A percentile compares a stretch with the other conserved stretches of the same genome.
Evolutionary conservation across 495 filamentous ascomycete genomes (phyloP).

Genomic region (Penicillium tannophilum): DNA sequence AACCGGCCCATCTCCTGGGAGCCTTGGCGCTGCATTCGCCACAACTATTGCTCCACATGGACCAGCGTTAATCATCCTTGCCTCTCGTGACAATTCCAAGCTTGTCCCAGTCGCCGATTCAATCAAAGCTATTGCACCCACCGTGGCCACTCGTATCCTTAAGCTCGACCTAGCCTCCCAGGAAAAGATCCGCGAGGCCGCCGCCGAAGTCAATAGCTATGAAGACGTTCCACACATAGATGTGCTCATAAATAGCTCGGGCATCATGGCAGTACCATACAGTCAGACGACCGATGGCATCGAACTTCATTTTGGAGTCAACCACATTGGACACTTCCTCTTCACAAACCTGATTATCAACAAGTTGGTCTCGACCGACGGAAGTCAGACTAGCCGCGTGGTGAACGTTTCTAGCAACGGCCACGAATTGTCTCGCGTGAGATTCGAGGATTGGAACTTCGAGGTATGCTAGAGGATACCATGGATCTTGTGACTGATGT

Average conservation of each 20-base stretch:
- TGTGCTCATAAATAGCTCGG: constrained; percentile 73
- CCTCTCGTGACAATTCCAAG: constrained; percentile 48
- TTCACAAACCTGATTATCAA: constrained; percentile 58
- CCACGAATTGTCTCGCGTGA: constrained; percentile 44
- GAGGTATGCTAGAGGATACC: constrained; percentile 19
- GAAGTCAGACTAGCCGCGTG: constrained; percentile 19
- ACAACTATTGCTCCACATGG: constrained; percentile 49
- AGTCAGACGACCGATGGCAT: constrained; percentile 40
- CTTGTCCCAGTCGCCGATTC: constrained; percentile 35
- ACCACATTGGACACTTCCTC: constrained; percentile 61
- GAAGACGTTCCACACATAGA: constrained; percentile 56
- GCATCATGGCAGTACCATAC: constrained; percentile 57
- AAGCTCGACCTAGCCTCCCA: constrained; percentile 46
- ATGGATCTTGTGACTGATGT: not conserved
- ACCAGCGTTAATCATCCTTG: constrained; percentile 56
- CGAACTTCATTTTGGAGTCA: constrained; percentile 58
- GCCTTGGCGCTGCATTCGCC: constrained; percentile 51
- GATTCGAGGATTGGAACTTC: constrained; percentile 61
- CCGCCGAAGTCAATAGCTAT: constrained; percentile 46
- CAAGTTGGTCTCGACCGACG: constrained; percentile 35
- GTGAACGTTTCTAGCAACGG: constrained; percentile 41
- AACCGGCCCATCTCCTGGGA: constrained; percentile 51
- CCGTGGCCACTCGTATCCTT: constrained; percentile 36
- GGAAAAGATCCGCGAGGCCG: constrained; percentile 49
- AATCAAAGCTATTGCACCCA: constrained; percentile 36